A percentile compares a stretch with the other conserved stretches of the same genome.
These are phyloP conservation scores for Botryotinia convoluta DNA, from an alignment of 2,329 filamentous ascomycete species.

Conservation along the genomic window DNA sequence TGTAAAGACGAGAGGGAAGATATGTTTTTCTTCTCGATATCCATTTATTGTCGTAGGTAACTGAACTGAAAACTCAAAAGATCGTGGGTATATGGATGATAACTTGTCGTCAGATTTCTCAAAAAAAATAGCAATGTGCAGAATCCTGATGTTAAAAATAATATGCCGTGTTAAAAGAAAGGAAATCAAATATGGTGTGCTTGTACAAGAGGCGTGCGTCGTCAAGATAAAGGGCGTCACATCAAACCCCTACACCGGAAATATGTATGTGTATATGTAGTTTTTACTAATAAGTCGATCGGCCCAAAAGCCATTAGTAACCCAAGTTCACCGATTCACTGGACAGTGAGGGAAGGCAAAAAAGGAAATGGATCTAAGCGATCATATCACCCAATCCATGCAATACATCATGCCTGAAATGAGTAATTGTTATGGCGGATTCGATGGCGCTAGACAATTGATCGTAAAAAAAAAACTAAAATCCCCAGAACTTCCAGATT, in stretches of 20 bases:
- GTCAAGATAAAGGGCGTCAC: slow-evolving; percentile 22
- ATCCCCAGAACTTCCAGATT: neutral
- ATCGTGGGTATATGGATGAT: neutral
- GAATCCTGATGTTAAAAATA: neutral
- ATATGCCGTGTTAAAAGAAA: slow-evolving; percentile 2
- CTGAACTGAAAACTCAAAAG: neutral
- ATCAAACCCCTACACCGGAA: slow-evolving; percentile 9
- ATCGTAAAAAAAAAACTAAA: slow-evolving; percentile 3
- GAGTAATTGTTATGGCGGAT: neutral
- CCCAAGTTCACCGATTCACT: slow-evolving; percentile 5
- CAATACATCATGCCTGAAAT: neutral
- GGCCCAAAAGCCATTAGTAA: slow-evolving; percentile 1
- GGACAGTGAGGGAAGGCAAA: neutral
- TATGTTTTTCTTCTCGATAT: neutral
- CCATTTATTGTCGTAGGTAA: slow-evolving; percentile 1
- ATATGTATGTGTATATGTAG: neutral
- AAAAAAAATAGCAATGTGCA: neutral
- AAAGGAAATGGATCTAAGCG: neutral
- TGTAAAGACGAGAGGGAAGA: neutral
- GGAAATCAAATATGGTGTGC: slow-evolving; percentile 14
- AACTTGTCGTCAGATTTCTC: neutral
- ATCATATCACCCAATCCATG: slow-evolving; percentile 16
- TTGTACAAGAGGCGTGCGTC: slow-evolving; percentile 21
- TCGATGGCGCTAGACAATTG: neutral
- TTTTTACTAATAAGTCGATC: slow-evolving; percentile 14